These are phyloP conservation scores for Cylindrotheca fusiformis DNA, from an alignment of 108 stramenopile species.

Conservation along the genomic window DNA sequence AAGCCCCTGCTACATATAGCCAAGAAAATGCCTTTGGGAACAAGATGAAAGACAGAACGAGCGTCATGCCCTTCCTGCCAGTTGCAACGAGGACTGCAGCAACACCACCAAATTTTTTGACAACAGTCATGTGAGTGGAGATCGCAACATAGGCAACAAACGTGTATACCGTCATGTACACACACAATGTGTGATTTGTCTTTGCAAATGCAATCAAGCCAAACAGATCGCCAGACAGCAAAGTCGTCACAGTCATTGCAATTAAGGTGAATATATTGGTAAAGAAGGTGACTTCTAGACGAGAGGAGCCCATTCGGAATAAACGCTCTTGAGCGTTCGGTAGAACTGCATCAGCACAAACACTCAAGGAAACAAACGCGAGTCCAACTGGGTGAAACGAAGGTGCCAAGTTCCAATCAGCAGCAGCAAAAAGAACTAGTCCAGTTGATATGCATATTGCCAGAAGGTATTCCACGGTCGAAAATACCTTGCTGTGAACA, in stretches of 20 bases:
- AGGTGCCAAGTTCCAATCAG: conserved; percentile 85
- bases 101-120: conserved; percentile 92
- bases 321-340: conserved; percentile 94
- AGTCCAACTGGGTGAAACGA: conserved; percentile 89
- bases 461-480: conserved; percentile 72
- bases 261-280: conserved; percentile 90
- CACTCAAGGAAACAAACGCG: conserved; percentile 79
- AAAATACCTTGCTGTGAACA: conserved; percentile 76
- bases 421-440: conserved; percentile 88
- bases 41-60: conserved; percentile 77
- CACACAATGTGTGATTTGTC: conserved; percentile 22
- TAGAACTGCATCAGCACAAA: conserved; percentile 90
- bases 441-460: conserved; percentile 88
- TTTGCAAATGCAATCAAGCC: conserved; percentile 65
- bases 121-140: conserved; percentile 85
- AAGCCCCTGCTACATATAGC: conserved; percentile 84
- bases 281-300: conserved; percentile 89
- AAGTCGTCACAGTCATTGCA: conserved; percentile 79
- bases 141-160: conserved; percentile 92
- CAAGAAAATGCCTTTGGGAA: conserved; percentile 92
- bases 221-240: conserved; percentile 82
- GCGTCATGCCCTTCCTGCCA: conserved; percentile 92
- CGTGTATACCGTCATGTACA: conserved; percentile 77
- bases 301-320: conserved; percentile 67
- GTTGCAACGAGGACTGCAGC: conserved; percentile 90